Base-by-base conservation (phyloP, 139 green algal species). In the Tetraselmis striata region DNA sequence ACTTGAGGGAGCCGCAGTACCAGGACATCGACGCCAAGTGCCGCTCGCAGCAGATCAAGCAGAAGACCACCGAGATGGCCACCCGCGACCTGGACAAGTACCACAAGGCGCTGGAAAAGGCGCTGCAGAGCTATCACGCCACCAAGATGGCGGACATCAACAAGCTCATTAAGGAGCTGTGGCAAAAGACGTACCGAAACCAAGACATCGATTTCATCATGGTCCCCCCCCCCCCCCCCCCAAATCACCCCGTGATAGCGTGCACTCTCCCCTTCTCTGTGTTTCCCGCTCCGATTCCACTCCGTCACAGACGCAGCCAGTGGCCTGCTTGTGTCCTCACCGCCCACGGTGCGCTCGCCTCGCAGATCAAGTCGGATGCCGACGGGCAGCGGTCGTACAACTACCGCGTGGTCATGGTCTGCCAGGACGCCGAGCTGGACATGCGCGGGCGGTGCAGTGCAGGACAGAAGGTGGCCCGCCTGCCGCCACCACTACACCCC, bases 81-180 rank as follows among this genome's bases (percentile, higher is more conserved):
- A 92, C 87, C 77, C 75, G 29, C 1, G 96, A 99, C 83, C 86
- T 99, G 76, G 91, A 98, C 59, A 97, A 96, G 81, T 99, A 98
- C 86, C 88, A 98, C 88, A 95, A 95, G 88, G 96, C 95, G 0
- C 91, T 99, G 59, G 96, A 99, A 87, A 93, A 93, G 84, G 97
- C 97, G 26, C 88, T 99, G 88, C 94, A 98, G 84, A 74, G 86
- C 2, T 99, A 98, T 87, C 97, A 99, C 90, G 92, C 93, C 77
- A 91, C 79, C 84, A 98, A 98, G 88, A 99, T 99, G 96, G 83
- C 90, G 1, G 95, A 98, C 83, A 97, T 99, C 89, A 99, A 99
- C 90, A 94, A 94, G 86, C 93, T 95, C 45, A 92, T 99, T 59
- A 97, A 97, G 86, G 97, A 99, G 93, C 90, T 99, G 81, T 99